These are phyloP conservation scores for Apocynum venetum DNA, from an alignment of 257 asterid genomes.

Conservation along the genomic window DNA sequence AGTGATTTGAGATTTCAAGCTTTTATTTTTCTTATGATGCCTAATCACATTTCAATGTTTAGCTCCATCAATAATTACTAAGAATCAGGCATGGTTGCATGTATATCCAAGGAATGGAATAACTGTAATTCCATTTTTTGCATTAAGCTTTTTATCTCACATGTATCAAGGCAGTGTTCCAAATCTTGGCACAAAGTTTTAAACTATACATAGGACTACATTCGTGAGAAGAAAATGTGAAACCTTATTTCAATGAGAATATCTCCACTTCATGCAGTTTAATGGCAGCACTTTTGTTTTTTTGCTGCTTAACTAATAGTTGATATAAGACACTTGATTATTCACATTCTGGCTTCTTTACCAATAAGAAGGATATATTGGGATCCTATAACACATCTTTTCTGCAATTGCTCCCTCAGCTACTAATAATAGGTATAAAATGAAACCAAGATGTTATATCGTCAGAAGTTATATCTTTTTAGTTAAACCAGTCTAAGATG, in stretches of 20 bases:
- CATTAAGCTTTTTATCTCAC: no score
- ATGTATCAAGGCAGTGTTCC: no score
- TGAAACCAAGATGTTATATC: background rate
- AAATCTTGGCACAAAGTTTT: no score
- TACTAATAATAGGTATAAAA: background rate
- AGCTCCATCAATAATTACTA: no score
- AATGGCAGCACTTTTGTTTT: background rate
- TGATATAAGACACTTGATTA: background rate
- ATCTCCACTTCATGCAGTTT: background rate
- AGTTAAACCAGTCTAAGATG: background rate
- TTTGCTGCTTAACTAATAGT: background rate
- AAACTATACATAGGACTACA: background rate
- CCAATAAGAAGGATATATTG: background rate
- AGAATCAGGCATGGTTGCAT: no score
- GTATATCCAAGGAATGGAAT: no score
- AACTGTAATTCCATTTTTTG: no score
- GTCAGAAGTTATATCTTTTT: background rate
- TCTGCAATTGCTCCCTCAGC: background rate
- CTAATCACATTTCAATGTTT: no score
- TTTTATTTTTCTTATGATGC: no score
- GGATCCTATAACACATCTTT: background rate
- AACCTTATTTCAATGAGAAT: background rate
- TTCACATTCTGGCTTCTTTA: background rate
- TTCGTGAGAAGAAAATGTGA: background rate
- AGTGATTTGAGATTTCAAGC: no score